Evolutionary conservation across 495 filamentous ascomycete species (phyloP), one percentile per base, ranked within the genome.

Genomic region (Xylaria curta): DNA sequence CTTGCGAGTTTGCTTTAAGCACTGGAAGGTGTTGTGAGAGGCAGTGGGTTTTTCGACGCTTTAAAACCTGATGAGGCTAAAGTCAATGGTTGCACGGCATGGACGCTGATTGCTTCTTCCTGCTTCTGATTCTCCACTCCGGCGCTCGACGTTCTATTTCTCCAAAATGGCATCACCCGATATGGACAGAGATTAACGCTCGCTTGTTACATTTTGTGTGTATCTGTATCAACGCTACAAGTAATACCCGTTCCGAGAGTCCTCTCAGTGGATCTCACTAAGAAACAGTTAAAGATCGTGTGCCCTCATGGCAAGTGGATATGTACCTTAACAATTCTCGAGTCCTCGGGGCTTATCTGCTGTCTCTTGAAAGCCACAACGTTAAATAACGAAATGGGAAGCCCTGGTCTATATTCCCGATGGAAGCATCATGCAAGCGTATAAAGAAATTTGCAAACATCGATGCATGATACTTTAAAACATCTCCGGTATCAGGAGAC

Each of bases 11-110:
- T 38, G 28, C 33, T 38, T 38, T 66, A 49, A 19, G 62, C 21
- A 46, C 17, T 21, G 44, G 19, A 24, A 47, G 26, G 66, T 68
- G 9, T 28, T 42, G 40, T 58, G n/a, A 46, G 66, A 58, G 66
- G 51, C 3, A 5, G 36, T 46, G 40, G 56, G 38, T 60, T 70
- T 70, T 70, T 70, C 10, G 49, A 42, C 26, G 54, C 21, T 69
- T 47, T n/a, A 71, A 46, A 66, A 36, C 51, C n/a, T 73, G 72
- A 79, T 75, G 74, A 79, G 76, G 77, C 77, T 79, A 79, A 79
- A 77, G 66, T 77, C 75, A 44, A 74, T n/a, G 33, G 54, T 70
- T 61, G 73, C 53, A 68, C 72, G 70, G 76, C 74, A 73, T 42
- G 51, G 72, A 72, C 46, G 66, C 73, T 66, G 69, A 72, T 72